Conservation (phyloP, 2,329 filamentous ascomycete genomes). For the Trichoderma semiorbis region DNA sequence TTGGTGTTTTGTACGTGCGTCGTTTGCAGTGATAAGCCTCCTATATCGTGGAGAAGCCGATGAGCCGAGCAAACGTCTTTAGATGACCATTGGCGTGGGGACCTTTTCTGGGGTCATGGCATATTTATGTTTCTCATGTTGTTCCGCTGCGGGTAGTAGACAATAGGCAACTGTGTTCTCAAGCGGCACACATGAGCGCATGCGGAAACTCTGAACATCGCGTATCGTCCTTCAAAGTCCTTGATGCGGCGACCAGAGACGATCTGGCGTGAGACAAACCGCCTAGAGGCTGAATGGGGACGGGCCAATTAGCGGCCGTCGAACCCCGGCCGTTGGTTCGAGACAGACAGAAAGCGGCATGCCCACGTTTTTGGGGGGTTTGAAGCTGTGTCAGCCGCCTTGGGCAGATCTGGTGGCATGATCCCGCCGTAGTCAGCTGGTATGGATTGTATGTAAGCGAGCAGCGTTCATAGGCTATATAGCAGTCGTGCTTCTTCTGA, state of each 20-base stretch:
- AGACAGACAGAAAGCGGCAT: not conserved
- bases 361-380: not conserved
- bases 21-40: not conserved
- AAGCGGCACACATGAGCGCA: not conserved
- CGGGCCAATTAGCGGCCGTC: conserved; percentile 3
- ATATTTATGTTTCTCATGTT: not conserved
- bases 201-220: not conserved
- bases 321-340: not conserved
- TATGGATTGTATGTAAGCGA: not conserved
- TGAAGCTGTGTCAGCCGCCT: not conserved
- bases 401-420: not conserved
- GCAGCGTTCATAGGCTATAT: not conserved
- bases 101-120: not conserved
- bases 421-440: not conserved
- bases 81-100: not conserved
- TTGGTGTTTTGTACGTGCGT: not conserved
- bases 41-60: not conserved
- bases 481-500: not conserved
- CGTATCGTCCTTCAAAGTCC: not conserved
- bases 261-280: not conserved
- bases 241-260: not conserved
- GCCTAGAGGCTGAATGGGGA: not conserved
- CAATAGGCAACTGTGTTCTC: not conserved
- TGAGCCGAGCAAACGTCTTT: not conserved
- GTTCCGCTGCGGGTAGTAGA: not conserved